These are phyloP conservation scores for Atkinsonella texensis DNA, from an alignment of 2,329 filamentous ascomycete genomes.

Conservation along the genomic window DNA sequence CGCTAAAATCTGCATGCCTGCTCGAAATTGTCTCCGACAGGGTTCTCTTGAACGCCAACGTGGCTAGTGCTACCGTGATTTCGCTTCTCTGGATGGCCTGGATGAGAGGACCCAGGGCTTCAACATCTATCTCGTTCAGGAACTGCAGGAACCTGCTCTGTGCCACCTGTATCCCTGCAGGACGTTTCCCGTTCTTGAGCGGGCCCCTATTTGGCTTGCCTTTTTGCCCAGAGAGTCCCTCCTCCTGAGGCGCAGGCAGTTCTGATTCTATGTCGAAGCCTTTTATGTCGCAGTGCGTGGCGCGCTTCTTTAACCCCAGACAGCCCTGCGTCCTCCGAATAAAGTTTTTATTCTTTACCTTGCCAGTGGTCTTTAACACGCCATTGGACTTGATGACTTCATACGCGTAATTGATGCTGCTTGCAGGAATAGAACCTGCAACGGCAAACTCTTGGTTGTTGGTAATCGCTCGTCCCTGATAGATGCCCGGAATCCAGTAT, in stretches of 20 bases:
- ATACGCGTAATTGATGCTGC: background rate
- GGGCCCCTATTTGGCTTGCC: background rate
- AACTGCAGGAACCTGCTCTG: background rate
- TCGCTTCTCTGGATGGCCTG: background rate
- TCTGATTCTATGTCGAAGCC: background rate
- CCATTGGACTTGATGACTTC: background rate
- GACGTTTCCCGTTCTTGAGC: background rate
- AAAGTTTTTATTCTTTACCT: background rate
- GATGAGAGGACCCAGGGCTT: background rate
- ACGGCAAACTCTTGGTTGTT: background rate
- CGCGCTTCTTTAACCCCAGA: background rate
- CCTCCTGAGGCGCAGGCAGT: too few species aligned
- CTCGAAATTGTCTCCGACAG: background rate
- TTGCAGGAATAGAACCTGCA: background rate
- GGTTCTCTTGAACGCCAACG: background rate
- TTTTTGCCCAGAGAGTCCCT: too few species aligned
- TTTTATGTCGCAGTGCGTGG: too few species aligned
- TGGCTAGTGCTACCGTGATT: background rate
- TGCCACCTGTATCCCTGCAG: background rate
- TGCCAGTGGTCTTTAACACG: background rate
- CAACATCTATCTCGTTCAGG: background rate
- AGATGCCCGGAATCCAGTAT: conserved; percentile 7
- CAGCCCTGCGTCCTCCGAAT: background rate
- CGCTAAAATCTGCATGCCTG: background rate
- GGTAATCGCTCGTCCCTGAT: background rate